Evolutionary conservation across 768 basidiomycete species (phyloP).

Genomic region (Podaxis rugospora): DNA sequence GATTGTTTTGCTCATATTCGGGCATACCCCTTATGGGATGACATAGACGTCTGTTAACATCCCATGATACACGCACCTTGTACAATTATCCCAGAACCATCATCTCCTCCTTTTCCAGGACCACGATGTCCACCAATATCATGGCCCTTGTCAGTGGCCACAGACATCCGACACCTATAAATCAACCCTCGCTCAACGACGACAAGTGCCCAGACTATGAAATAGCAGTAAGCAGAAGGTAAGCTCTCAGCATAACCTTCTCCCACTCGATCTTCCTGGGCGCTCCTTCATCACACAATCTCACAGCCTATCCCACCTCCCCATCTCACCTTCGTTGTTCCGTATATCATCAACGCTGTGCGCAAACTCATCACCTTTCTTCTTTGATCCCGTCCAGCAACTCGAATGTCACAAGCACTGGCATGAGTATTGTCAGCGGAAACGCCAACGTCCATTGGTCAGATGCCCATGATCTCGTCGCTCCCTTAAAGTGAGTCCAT

Average conservation of each 20-base stretch:
- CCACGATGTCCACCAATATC: conserved; percentile 11
- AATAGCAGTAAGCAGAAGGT: conserved; percentile 35
- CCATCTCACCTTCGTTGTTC: neutral
- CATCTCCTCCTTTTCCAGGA: conserved; percentile 8
- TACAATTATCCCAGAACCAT: neutral
- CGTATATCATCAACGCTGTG: conserved; percentile 4
- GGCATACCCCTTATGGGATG: too few species aligned
- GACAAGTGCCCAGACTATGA: conserved; percentile 39
- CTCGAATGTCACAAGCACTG: conserved; percentile 22
- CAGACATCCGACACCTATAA: neutral
- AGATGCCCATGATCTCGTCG: conserved; percentile 14
- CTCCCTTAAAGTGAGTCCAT: conserved; percentile 21
- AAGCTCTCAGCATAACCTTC: conserved; percentile 10
- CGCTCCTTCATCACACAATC: conserved; percentile 15
- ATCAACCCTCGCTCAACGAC: conserved; percentile 19
- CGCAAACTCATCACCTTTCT: neutral
- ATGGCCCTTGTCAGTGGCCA: conserved; percentile 10
- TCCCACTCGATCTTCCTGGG: conserved; percentile 7
- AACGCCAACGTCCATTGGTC: conserved; percentile 14
- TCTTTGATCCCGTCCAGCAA: conserved; percentile 17
- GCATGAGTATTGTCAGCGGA: conserved; percentile 6
- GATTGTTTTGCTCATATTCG: neutral
- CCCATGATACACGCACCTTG: neutral
- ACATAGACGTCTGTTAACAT: neutral
- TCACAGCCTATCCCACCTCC: conserved; percentile 7